Evolutionary conservation across 1,139 yeast species (phyloP).

Genomic region (Diutina sp.): DNA sequence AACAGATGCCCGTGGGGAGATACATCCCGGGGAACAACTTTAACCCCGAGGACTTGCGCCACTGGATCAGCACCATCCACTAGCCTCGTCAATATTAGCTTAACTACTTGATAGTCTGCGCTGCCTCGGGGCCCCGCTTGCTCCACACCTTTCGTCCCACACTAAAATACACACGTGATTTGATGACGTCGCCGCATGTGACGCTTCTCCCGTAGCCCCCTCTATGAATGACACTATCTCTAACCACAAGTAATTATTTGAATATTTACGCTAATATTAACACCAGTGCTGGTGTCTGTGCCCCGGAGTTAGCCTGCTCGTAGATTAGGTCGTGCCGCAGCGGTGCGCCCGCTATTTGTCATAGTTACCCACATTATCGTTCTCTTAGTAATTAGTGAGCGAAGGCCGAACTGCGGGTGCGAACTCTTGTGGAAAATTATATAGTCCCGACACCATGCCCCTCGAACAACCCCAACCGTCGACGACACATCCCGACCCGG

Average conservation of each 20-base stretch:
- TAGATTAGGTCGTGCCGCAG: too few species aligned
- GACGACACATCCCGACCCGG: background rate
- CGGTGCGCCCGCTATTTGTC: background rate
- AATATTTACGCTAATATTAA: too few species aligned
- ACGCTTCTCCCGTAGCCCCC: background rate
- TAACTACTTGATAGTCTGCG: too few species aligned
- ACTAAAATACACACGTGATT: background rate
- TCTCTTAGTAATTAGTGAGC: background rate
- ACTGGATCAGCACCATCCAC: constrained; percentile 31
- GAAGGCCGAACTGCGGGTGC: background rate
- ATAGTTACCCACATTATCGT: background rate
- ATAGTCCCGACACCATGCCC: background rate
- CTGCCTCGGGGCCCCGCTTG: too few species aligned
- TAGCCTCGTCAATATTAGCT: too few species aligned
- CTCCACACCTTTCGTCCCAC: background rate
- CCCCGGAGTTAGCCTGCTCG: too few species aligned
- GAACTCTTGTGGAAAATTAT: background rate
- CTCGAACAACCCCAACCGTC: background rate
- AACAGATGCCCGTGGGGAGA: constrained; percentile 48
- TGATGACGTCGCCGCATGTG: background rate
- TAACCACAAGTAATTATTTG: too few species aligned
- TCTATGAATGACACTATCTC: too few species aligned
- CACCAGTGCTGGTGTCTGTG: too few species aligned
- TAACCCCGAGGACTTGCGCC: constrained; percentile 38
- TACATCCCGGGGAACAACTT: constrained; percentile 34